A percentile compares a stretch with the other conserved stretches of the same genome.
These are phyloP conservation scores for Mycena chlorophos DNA, from an alignment of 768 basidiomycete species.

Conservation along the genomic window DNA sequence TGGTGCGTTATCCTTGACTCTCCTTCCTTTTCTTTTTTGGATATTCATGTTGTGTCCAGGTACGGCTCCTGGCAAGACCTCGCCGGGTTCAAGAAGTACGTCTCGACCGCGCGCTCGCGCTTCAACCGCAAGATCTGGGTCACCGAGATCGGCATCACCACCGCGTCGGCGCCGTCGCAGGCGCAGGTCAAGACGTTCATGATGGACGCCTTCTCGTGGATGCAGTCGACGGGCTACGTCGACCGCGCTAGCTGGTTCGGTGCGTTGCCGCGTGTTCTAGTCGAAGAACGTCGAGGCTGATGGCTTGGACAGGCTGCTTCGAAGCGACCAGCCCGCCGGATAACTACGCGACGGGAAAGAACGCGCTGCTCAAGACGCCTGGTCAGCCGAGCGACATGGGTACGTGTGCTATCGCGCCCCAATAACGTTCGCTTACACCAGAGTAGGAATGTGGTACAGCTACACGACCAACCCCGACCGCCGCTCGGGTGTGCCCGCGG, in stretches of 20 bases:
- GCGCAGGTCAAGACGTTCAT: constrained; percentile 15
- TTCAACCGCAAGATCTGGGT: constrained; percentile 10
- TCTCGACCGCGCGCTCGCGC: constrained; percentile 6
- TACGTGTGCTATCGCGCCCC: too few relatives aligned
- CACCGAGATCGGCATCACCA: constrained; percentile 17
- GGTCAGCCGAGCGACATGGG: constrained; percentile 2
- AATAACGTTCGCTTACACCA: too few relatives aligned
- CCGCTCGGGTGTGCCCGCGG: too few relatives aligned
- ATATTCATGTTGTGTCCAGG: neutral
- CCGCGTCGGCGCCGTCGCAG: constrained; percentile 2
- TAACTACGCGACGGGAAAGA: constrained; percentile 7
- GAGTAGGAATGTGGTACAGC: neutral
- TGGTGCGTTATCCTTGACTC: constrained; percentile 10
- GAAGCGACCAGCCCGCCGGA: constrained; percentile 1
- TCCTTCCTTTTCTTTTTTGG: neutral
- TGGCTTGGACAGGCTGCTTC: constrained; percentile 2
- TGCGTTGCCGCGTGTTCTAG: neutral
- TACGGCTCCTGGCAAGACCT: constrained; percentile 18
- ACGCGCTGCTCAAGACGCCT: neutral
- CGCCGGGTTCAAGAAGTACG: constrained; percentile 6
- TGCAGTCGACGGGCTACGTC: constrained; percentile 12
- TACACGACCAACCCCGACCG: neutral
- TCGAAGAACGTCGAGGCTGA: neutral
- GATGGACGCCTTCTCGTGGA: constrained; percentile 11
- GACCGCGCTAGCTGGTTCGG: constrained; percentile 7